Percentiles rank a stretch among this genome's conserved stretches.
These are phyloP conservation scores for Lactarius sanguifluus DNA, from an alignment of 768 basidiomycete genomes.

Conservation along the genomic window DNA sequence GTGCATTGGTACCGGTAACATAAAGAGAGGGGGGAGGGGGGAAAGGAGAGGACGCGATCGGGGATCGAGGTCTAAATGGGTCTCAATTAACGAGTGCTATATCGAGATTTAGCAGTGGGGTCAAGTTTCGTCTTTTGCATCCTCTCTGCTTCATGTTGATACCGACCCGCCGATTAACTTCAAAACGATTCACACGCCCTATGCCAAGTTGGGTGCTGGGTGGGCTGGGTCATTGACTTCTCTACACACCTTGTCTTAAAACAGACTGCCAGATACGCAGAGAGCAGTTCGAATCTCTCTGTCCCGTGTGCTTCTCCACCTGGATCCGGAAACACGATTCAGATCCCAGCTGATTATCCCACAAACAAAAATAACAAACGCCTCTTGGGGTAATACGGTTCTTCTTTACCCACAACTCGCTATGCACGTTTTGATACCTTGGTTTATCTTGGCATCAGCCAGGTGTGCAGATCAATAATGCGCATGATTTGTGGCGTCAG, in stretches of 20 bases:
- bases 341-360: not conserved
- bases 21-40: not conserved
- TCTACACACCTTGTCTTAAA: not conserved
- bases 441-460: not conserved
- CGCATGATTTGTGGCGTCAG: not conserved
- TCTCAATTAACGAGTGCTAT: not conserved
- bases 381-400: no score
- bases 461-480: not conserved
- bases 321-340: not conserved
- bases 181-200: not conserved
- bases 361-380: no score
- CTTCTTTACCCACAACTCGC: no score
- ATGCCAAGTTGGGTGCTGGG: not conserved
- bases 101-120: not conserved
- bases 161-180: not conserved
- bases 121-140: not conserved
- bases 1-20: not conserved
- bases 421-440: no score
- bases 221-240: not conserved
- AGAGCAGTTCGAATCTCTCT: no score
- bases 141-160: constrained; percentile 3
- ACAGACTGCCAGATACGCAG: not conserved
- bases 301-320: not conserved
- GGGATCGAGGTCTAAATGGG: not conserved
- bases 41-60: not conserved